These are phyloP conservation scores for Morella rubra DNA, from an alignment of 306 rosid genomes.

Conservation along the genomic window DNA sequence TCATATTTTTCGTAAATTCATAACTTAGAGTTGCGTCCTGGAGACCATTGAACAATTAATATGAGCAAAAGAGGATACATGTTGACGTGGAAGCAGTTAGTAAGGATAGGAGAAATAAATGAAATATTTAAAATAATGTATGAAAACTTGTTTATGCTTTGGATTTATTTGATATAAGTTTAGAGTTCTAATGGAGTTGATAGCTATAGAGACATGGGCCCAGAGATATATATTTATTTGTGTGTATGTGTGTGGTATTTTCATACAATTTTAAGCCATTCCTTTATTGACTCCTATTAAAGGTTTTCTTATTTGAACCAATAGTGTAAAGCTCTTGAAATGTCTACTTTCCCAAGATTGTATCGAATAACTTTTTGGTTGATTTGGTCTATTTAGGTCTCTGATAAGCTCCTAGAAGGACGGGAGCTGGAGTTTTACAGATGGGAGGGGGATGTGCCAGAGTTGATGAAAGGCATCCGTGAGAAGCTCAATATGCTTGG, in stretches of 20 bases:
- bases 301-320: background rate
- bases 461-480: conserved; percentile 63
- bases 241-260: background rate
- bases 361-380: conserved; percentile 8
- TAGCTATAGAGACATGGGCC: background rate
- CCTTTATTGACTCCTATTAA: background rate
- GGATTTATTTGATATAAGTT: background rate
- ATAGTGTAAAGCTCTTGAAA: background rate
- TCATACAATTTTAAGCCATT: background rate
- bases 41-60: background rate
- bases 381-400: conserved; percentile 51
- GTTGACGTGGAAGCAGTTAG: background rate
- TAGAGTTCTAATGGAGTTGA: background rate
- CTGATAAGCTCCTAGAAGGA: conserved; percentile 65
- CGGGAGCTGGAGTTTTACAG: conserved; percentile 67
- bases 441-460: conserved; percentile 68
- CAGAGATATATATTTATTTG: background rate
- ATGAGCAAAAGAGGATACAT: too few relatives aligned
- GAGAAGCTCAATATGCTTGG: conserved; percentile 81
- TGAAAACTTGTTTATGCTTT: background rate
- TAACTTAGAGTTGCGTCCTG: background rate
- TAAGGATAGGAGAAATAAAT: background rate
- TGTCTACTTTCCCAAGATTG: background rate
- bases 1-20: background rate
- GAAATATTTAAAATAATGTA: background rate